Base-by-base conservation (phyloP, 2,329 filamentous ascomycete genomes). In the Hirsutella minnesotensis region DNA sequence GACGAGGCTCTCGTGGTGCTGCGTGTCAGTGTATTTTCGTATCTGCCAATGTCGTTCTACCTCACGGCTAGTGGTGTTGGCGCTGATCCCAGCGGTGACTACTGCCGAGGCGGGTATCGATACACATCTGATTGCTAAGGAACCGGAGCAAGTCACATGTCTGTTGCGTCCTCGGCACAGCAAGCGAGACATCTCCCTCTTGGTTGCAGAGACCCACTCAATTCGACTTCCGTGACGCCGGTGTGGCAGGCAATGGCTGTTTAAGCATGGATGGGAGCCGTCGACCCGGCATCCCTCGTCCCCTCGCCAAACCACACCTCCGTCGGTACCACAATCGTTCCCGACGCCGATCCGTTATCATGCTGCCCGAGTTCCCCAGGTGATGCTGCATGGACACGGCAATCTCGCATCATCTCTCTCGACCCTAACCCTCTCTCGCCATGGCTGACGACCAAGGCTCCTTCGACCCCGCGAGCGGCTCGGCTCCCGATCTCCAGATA, bases 401-500 rank as follows among this genome's bases (percentile, higher is more conserved):
- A 27, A 3, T 2, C 24, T 16, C 18, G 15, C 34, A 24, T 31
- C 12, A 16, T 33, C 16, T 22, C 27, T 8, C 24, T 19, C 16
- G 8, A 18, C 16, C 16, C 13, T 22, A 19, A 4, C 18, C 24
- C 10, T 19, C 34, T 24, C 4, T 33, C 49, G 47, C 38, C 44
- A 64, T 64, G 60, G 49, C 58, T 37, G 51, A 53, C 40, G 44
- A 55, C 44, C 54, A 58, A 43, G 53, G 60, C 41, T 31, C 51
- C 12, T 43, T 53, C 43, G 61, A 61, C 46, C 43, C 58, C 37
- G 46, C 48, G 39, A 55, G 39, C 48, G 56, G 50, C 48, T 77
- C 77, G 39, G 79, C 83, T 41, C 83, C 83, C n/a, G 83, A 87
- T 59, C 69, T 89, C 42, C 80, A 86, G 60, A 86, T 89, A 51